phyloP scores from a whole-genome alignment of 2,329 filamentous ascomycete genomes.

The Sordariomycetes sp. region DNA sequence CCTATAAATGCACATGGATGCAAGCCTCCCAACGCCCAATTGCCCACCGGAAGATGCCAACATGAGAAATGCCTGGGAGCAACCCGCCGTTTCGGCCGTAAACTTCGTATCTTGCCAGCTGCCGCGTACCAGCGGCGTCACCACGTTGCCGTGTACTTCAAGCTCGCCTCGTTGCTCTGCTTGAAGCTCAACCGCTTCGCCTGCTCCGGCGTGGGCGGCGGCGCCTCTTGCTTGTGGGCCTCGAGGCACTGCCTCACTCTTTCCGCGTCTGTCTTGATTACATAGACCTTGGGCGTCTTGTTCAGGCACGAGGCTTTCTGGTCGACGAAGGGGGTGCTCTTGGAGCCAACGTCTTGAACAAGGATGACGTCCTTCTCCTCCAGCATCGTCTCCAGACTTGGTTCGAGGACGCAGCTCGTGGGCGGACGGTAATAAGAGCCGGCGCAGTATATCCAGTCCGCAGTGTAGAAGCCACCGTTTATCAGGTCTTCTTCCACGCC shows the following conservation, averaged over 20 bases:
- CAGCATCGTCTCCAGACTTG: constrained; percentile 5
- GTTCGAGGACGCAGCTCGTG: constrained; percentile 24
- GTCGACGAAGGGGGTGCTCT: background rate
- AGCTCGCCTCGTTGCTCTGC: no score
- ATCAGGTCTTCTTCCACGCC: constrained; percentile 53
- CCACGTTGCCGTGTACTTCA: no score
- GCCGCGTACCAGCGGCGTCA: no score
- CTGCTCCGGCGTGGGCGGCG: constrained; percentile 1
- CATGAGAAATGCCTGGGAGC: no score
- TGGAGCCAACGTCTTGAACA: background rate
- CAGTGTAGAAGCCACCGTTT: constrained; percentile 60
- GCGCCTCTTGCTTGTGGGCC: constrained; percentile 1
- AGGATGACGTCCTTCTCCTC: constrained; percentile 1
- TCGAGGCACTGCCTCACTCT: constrained; percentile 2
- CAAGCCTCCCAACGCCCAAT: no score
- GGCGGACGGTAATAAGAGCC: constrained; percentile 23
- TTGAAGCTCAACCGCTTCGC: background rate
- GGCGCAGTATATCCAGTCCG: constrained; percentile 24
- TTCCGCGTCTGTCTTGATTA: constrained; percentile 1
- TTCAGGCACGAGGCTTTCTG: background rate
- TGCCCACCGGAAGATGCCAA: no score
- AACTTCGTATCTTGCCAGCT: no score
- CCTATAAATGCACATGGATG: no score
- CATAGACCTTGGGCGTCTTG: background rate
- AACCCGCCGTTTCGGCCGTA: no score